Conservation (phyloP, 1,139 yeast species). For the Saccharomyces hybrid region DNA sequence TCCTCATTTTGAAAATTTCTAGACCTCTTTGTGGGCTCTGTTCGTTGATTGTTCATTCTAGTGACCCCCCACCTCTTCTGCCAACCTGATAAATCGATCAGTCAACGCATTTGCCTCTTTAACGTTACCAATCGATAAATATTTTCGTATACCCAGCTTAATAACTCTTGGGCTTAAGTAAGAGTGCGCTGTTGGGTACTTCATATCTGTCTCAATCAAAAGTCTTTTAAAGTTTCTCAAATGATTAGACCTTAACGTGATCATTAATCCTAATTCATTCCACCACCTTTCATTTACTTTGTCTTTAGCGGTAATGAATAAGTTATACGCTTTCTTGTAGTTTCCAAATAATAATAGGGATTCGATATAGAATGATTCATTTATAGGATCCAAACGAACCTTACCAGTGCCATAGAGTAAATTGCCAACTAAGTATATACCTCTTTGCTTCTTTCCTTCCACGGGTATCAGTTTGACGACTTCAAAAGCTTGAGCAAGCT, state of each 20-base stretch:
- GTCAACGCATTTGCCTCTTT: constrained; percentile 15
- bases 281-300: constrained; percentile 34
- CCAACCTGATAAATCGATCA: constrained; percentile 15
- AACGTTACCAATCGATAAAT: constrained; percentile 13
- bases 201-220: constrained; percentile 14
- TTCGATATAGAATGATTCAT: constrained; percentile 32
- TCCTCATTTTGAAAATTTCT: constrained; percentile 18
- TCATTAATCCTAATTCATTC: constrained; percentile 34
- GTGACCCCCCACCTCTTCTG: constrained; percentile 14
- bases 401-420: constrained; percentile 22
- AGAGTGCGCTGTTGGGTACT: constrained; percentile 12
- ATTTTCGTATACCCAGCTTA: constrained; percentile 22
- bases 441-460: constrained; percentile 14
- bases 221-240: constrained; percentile 27
- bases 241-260: constrained; percentile 28
- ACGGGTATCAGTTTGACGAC: constrained; percentile 20
- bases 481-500: constrained; percentile 25
- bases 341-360: constrained; percentile 28
- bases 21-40: background rate
- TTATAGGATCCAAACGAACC: constrained; percentile 31
- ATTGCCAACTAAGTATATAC: constrained; percentile 23
- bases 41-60: background rate
- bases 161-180: constrained; percentile 21
- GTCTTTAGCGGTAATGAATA: constrained; percentile 23
- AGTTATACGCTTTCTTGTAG: constrained; percentile 24